Percentiles rank a stretch among this genome's conserved stretches.
Evolutionary conservation across 768 basidiomycete species (phyloP).

Genomic region (Psilocybe subaeruginosa): DNA sequence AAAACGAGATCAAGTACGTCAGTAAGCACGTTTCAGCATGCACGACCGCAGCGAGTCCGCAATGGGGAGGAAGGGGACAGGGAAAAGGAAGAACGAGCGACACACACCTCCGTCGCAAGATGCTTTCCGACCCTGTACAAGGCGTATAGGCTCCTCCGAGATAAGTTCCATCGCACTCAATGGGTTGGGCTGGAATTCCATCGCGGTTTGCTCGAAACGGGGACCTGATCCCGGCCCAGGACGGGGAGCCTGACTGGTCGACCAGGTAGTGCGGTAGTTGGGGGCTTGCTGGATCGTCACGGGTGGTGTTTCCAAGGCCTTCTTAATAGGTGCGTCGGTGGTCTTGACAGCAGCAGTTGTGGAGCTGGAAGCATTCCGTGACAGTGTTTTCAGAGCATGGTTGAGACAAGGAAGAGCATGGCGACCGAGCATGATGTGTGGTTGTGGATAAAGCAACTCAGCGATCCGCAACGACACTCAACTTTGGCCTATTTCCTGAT

Average conservation of each 20-base stretch:
- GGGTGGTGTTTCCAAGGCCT: slow-evolving; percentile 25
- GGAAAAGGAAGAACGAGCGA: slow-evolving; percentile 12
- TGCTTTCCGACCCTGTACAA: slow-evolving; percentile 83
- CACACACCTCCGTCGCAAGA: slow-evolving; percentile 92
- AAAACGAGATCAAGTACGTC: slow-evolving; percentile 9
- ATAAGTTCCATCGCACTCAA: slow-evolving; percentile 92
- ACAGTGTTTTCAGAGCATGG: slow-evolving; percentile 28
- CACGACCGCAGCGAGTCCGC: neutral
- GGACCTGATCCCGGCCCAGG: slow-evolving; percentile 63
- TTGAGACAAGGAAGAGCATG: slow-evolving; percentile 36
- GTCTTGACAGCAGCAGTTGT: slow-evolving; percentile 28
- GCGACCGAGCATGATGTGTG: slow-evolving; percentile 41
- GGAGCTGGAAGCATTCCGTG: slow-evolving; percentile 32
- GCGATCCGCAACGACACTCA: neutral
- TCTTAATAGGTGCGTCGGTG: slow-evolving; percentile 23
- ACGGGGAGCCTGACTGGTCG: slow-evolving; percentile 76
- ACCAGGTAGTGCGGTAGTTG: slow-evolving; percentile 85
- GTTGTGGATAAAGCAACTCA: slow-evolving; percentile 18
- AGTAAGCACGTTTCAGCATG: slow-evolving; percentile 2
- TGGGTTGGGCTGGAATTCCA: slow-evolving; percentile 88
- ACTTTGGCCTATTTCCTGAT: slow-evolving; percentile 5
- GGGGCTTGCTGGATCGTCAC: slow-evolving; percentile 70
- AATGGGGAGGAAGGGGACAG: neutral
- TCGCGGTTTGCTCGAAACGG: slow-evolving; percentile 90
- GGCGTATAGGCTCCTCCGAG: slow-evolving; percentile 79